A percentile compares a stretch with the other conserved stretches of the same genome.
phyloP scores from a whole-genome alignment of 345 rosid species.

The Cardiospermum halicacabum region DNA sequence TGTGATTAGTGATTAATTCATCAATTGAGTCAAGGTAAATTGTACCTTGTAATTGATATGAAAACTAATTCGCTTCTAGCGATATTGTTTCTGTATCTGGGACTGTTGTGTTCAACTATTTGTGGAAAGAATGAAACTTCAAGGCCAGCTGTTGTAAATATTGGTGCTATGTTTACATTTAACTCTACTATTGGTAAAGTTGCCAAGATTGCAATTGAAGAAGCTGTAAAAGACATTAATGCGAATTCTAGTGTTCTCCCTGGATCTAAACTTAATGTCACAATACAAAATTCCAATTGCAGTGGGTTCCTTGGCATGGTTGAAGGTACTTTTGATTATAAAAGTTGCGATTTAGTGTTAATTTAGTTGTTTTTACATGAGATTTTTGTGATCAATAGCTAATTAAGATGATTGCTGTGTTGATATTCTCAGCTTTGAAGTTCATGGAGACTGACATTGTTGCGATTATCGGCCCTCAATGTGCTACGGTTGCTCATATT shows the following conservation, averaged over 20 bases:
- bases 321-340: conserved; percentile 53
- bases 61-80: conserved; percentile 24
- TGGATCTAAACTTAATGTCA: conserved; percentile 46
- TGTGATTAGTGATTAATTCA: neutral
- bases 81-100: conserved; percentile 28
- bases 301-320: conserved; percentile 87
- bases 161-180: conserved; percentile 69
- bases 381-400: neutral
- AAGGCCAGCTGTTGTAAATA: conserved; percentile 57
- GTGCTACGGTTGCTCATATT: conserved; percentile 75
- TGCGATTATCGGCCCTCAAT: conserved; percentile 85
- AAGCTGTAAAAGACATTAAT: conserved; percentile 91
- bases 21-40: conserved; percentile 12
- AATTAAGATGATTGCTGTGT: conserved; percentile 8
- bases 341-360: neutral
- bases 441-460: conserved; percentile 78
- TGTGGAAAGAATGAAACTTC: conserved; percentile 36
- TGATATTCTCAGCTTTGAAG: conserved; percentile 58
- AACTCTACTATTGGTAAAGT: conserved; percentile 70
- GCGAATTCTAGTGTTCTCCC: conserved; percentile 54
- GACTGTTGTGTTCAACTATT: conserved; percentile 30
- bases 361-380: conserved; percentile 1
- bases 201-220: conserved; percentile 78
- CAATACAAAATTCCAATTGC: conserved; percentile 59
- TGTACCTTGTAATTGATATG: conserved; percentile 28